Evolutionary conservation across 257 asterid genomes (phyloP), one percentile per base, ranked within the genome.

Genomic region (Echites panduratus): DNA sequence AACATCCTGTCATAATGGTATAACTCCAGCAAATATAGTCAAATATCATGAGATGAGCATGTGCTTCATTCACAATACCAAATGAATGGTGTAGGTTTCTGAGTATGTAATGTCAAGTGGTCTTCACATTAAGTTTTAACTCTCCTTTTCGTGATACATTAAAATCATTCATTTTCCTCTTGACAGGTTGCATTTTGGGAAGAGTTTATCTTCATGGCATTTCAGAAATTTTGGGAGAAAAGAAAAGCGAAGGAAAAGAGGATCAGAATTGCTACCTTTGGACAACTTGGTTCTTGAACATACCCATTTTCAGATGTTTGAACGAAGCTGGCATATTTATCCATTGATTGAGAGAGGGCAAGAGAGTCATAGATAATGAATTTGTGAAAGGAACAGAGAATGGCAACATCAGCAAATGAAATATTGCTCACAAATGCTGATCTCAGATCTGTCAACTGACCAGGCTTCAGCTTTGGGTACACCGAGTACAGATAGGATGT

Each of bases 401-500:
- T 83, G 57, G 97, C 97, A 77, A 91, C 89, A 72, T 81, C 90
- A 80, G 98, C 99, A 84, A 95, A 91, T 29, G 96, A 75, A 75
- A 50, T 79, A 78, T 95, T 95, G 88, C 76, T 90, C 79, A 95
- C 97, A 1, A 80, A 75, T 45, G 76, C 83, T 24, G 99, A 95
- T 86, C 98, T 92, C 84, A 95, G 85, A 83, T 92, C 99, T 59
- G 99, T 87, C 78, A 95, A 84, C 69, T 88, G 98, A 77, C 99
- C 99, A 83, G 97, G 99, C 80, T 82, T 92, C 84, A 95, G 75
- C 44, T 82, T 80, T 49, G 99, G 98, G 76, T 92, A 92, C 73
- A 76, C 90, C n/a, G 97, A 86, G 75, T 82, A 95, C 57, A 92
- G 82, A 86, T 92, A 95, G 73, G 97, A 89, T 75, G 98, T 92